These are phyloP conservation scores for Wickerhamomyces bisporus DNA, from an alignment of 805 yeast species.

Conservation along the genomic window DNA sequence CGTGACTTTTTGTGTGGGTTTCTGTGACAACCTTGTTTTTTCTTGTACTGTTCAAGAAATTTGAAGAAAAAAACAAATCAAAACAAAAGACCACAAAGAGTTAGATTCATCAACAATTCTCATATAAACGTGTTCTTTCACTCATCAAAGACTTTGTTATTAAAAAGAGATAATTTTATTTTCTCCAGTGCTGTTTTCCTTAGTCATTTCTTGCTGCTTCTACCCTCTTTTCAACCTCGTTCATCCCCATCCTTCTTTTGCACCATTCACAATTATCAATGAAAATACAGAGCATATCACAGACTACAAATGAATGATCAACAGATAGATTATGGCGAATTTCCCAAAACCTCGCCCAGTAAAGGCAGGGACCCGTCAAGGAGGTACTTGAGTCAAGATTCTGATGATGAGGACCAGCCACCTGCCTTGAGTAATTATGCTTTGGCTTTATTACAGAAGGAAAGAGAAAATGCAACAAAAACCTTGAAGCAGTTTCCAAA, in stretches of 20 bases:
- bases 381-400: conserved; percentile 10
- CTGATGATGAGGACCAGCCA: conserved; percentile 44
- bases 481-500: conserved; percentile 10
- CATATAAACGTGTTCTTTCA: too few relatives aligned
- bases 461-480: conserved; percentile 14
- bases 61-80: neutral
- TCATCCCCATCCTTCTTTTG: too few relatives aligned
- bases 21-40: neutral
- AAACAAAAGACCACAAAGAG: neutral
- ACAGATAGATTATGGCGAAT: neutral
- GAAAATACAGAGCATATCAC: neutral
- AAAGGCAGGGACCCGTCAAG: neutral
- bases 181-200: too few relatives aligned
- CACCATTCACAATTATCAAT: too few relatives aligned
- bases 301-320: neutral
- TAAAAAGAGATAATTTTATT: too few relatives aligned
- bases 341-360: too few relatives aligned
- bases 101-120: neutral
- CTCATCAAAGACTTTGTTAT: neutral
- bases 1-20: too few relatives aligned
- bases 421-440: conserved; percentile 59
- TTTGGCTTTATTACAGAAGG: conserved; percentile 42
- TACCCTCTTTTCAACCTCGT: too few relatives aligned
- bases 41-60: neutral
- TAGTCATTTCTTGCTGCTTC: too few relatives aligned